Conservation (phyloP, 192 early-diverging fungal genomes). For the Coemansia sp. region DNA sequence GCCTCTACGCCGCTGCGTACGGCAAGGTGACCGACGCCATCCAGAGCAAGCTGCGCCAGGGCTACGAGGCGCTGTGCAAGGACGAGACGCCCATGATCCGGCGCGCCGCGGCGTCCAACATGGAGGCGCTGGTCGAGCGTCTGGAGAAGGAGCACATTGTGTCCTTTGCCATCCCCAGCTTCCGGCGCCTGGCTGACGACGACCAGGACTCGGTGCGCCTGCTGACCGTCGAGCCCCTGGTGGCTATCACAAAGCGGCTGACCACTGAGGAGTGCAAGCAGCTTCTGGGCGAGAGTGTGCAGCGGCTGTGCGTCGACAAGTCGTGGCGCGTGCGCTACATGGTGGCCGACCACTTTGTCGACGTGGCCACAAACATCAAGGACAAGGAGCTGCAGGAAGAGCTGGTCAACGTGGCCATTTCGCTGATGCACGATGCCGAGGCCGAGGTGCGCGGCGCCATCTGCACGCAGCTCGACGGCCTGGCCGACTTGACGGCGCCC, state of each 20-base stretch:
- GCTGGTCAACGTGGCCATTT: constrained; percentile 79
- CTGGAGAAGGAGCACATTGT: constrained; percentile 65
- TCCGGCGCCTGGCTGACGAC: constrained; percentile 78
- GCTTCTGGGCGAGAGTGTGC: constrained; percentile 71
- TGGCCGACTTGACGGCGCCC: constrained; percentile 72
- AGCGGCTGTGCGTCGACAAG: constrained; percentile 80
- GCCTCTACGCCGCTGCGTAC: constrained; percentile 88
- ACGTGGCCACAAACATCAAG: constrained; percentile 58
- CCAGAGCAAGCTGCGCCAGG: constrained; percentile 81
- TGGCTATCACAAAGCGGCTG: constrained; percentile 82
- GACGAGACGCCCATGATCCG: constrained; percentile 99
- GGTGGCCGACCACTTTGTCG: constrained; percentile 97
- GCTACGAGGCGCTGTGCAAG: constrained; percentile 77
- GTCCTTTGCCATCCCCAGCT: constrained; percentile 79
- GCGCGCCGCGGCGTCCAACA: constrained; percentile 79
- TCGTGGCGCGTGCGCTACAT: constrained; percentile 99
- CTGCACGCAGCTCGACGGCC: constrained; percentile 77
- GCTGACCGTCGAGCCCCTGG: constrained; percentile 86
- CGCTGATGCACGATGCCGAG: constrained; percentile 90
- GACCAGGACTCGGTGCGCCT: constrained; percentile 97
- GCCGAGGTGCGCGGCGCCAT: constrained; percentile 97
- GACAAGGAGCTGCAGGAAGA: constrained; percentile 65
- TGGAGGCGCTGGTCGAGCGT: constrained; percentile 30
- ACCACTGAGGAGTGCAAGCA: constrained; percentile 72
- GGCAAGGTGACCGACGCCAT: constrained; percentile 61